Conservation (phyloP, 1,284 basidiomycete genomes). For the Ceratobasidium sp. region DNA sequence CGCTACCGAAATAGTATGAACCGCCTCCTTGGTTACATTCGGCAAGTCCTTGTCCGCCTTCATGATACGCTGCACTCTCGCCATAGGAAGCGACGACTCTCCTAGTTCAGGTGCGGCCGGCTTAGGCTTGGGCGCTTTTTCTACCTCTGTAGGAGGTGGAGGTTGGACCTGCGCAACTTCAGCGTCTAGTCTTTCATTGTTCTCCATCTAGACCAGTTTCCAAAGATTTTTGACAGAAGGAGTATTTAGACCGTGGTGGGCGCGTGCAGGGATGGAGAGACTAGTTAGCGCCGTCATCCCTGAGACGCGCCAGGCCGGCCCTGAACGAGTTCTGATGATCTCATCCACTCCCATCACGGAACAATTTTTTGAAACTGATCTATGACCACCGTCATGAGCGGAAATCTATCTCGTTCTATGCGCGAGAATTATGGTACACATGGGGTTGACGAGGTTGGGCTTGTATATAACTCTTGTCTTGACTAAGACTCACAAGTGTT, state of each 20-base stretch:
- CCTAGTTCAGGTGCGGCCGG: constrained; percentile 64
- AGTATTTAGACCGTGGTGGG: neutral
- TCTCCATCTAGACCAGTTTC: neutral
- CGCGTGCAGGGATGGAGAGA: neutral
- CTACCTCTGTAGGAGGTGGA: constrained; percentile 11
- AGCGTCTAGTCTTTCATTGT: neutral
- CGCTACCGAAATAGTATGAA: constrained; percentile 78
- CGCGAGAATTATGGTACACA: constrained; percentile 75
- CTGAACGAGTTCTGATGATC: no score
- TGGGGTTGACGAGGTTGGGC: constrained; percentile 73
- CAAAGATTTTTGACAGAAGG: neutral
- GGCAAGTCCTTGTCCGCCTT: constrained; percentile 86
- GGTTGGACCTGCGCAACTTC: neutral
- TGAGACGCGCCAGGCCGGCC: constrained; percentile 19
- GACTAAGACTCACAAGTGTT: neutral
- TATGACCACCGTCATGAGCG: constrained; percentile 47
- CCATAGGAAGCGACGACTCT: constrained; percentile 76
- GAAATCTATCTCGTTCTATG: constrained; percentile 74
- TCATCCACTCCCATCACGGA: constrained; percentile 15
- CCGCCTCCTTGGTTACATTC: constrained; percentile 78
- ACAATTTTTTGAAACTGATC: constrained; percentile 39
- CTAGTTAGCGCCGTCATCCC: neutral
- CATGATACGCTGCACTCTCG: constrained; percentile 82
- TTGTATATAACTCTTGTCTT: neutral
- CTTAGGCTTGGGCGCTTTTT: constrained; percentile 41